Conservation (phyloP, 805 yeast genomes). For the Barnettozyma populi region DNA sequence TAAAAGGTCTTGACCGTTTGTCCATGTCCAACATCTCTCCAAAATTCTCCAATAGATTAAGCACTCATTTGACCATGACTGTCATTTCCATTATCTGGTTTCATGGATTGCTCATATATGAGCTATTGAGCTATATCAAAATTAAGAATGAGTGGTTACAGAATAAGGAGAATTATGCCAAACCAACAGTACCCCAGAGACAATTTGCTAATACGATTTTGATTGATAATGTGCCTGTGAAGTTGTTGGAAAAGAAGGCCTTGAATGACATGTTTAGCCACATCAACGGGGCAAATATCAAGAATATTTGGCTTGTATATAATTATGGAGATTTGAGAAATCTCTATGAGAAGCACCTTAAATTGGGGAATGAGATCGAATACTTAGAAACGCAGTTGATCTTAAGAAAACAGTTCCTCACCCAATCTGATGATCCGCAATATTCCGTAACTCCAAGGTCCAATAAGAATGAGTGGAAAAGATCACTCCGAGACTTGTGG, state of each 20-base stretch:
- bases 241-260: constrained; percentile 18
- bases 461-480: not conserved
- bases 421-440: not conserved
- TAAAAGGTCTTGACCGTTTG: constrained; percentile 55
- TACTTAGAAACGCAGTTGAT: constrained; percentile 32
- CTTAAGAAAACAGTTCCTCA: constrained; percentile 12
- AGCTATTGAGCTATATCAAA: constrained; percentile 45
- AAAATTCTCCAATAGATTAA: constrained; percentile 41
- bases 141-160: constrained; percentile 38
- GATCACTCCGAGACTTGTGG: not conserved
- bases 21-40: constrained; percentile 68
- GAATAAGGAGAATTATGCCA: constrained; percentile 25
- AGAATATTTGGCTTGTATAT: constrained; percentile 54
- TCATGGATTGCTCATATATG: constrained; percentile 50
- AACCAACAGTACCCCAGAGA: constrained; percentile 15
- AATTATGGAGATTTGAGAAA: constrained; percentile 34
- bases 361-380: constrained; percentile 34
- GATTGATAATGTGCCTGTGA: constrained; percentile 41
- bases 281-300: constrained; percentile 43
- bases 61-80: constrained; percentile 61
- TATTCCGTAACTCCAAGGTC: not conserved
- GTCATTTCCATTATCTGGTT: constrained; percentile 49
- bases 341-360: constrained; percentile 27
- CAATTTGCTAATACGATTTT: constrained; percentile 31
- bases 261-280: constrained; percentile 22